Conservation (phyloP, 2,329 filamentous ascomycete species). For the Nectriaceae sp. region DNA sequence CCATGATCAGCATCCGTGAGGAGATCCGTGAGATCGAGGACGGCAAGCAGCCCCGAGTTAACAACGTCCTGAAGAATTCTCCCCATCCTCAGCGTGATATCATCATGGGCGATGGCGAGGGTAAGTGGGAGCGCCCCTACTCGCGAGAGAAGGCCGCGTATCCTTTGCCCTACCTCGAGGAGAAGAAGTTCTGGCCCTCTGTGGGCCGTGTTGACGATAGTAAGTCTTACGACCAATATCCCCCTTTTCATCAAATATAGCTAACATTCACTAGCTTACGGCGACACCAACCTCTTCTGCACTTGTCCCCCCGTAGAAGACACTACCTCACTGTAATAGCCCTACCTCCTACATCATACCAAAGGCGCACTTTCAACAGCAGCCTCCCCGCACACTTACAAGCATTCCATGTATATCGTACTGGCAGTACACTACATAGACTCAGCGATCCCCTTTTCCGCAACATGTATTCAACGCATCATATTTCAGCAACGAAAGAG, state of each 20-base stretch:
- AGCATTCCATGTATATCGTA: no score
- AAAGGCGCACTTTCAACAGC: no score
- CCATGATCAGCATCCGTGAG: conserved; percentile 79
- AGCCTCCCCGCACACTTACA: no score
- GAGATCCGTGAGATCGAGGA: conserved; percentile 86
- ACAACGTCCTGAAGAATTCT: conserved; percentile 85
- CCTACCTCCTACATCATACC: background rate
- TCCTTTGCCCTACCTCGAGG: conserved; percentile 75
- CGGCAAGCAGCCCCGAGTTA: conserved; percentile 71
- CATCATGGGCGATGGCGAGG: conserved; percentile 54
- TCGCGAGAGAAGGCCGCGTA: conserved; percentile 82
- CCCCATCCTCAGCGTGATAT: conserved; percentile 86
- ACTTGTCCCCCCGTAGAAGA: conserved; percentile 85
- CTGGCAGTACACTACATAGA: no score
- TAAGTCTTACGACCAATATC: conserved; percentile 47
- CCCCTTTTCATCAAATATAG: background rate
- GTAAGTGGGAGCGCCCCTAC: conserved; percentile 81
- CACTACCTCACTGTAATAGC: conserved; percentile 34
- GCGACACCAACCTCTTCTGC: conserved; percentile 92
- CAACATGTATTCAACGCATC: no score
- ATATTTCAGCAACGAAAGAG: no score
- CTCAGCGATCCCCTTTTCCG: no score
- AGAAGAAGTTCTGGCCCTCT: conserved; percentile 98
- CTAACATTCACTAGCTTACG: conserved; percentile 64
- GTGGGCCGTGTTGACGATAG: conserved; percentile 87